These are phyloP conservation scores for Rhododendron kiyosumense DNA, from an alignment of 148 eudicot species.

Conservation along the genomic window DNA sequence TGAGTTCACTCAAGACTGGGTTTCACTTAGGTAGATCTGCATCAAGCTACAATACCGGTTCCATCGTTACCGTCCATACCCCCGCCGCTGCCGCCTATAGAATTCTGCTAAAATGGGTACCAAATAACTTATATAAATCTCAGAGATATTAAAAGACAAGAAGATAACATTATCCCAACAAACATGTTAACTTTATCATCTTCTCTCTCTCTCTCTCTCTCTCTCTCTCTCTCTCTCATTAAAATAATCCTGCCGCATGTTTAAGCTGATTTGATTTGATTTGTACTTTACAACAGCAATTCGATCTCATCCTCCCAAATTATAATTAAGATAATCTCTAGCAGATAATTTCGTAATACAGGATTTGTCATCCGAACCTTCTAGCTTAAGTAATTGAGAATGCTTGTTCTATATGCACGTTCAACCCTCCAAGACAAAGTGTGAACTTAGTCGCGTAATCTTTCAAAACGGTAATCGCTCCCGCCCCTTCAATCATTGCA, in stretches of 20 bases:
- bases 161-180: not conserved
- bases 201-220: too few species aligned
- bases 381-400: not conserved
- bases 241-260: not conserved
- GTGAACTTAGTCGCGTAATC: too few species aligned
- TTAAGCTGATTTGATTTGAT: not conserved
- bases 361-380: not conserved
- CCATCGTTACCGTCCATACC: too few species aligned
- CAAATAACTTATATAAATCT: too few species aligned
- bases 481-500: too few species aligned
- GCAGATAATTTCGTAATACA: not conserved
- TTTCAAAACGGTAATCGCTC: too few species aligned
- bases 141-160: not conserved
- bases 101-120: too few species aligned
- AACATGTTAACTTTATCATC: not conserved
- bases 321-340: not conserved
- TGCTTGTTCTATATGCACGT: not conserved
- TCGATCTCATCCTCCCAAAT: not conserved
- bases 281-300: not conserved
- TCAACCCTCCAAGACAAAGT: too few species aligned
- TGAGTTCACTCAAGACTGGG: too few species aligned
- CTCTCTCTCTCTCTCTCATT: not conserved
- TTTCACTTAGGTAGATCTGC: too few species aligned
- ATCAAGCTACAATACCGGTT: too few species aligned
- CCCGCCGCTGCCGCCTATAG: too few species aligned